Evolutionary conservation across 2,329 filamentous ascomycete species (phyloP).

Genomic region (Cladophialophora chaetospira): DNA sequence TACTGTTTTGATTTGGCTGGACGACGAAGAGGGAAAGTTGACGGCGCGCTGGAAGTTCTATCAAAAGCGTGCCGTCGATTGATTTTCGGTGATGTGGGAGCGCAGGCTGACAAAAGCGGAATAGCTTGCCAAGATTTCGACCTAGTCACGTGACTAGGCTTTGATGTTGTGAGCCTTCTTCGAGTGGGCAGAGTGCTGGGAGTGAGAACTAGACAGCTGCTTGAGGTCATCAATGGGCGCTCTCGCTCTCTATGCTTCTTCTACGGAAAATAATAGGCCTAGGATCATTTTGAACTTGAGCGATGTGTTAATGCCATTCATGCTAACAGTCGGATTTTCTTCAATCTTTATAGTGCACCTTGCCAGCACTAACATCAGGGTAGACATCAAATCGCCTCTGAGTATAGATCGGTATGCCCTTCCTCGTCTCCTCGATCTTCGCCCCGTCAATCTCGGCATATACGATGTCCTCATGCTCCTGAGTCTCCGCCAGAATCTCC

Average conservation of each 20-base stretch:
- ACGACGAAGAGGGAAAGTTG: neutral
- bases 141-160: conserved; percentile 14
- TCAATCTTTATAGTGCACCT: conserved; percentile 44
- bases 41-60: conserved; percentile 5
- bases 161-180: no score
- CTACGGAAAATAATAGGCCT: no score
- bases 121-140: conserved; percentile 27
- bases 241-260: no score
- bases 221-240: no score
- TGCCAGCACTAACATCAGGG: conserved; percentile 75
- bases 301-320: no score
- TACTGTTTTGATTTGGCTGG: conserved; percentile 5
- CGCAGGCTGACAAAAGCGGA: conserved; percentile 19
- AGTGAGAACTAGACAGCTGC: no score
- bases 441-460: conserved; percentile 69
- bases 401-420: conserved; percentile 77
- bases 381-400: conserved; percentile 96
- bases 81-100: conserved; percentile 10
- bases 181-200: no score
- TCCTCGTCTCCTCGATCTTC: conserved; percentile 73
- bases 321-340: no score
- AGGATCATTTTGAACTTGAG: no score
- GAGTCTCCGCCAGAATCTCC: conserved; percentile 74
- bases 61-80: conserved; percentile 1
- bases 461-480: conserved; percentile 74